Evolutionary conservation across 176 grass and related monocot genomes (phyloP).

Genomic region (Oropetium thomaeum): DNA sequence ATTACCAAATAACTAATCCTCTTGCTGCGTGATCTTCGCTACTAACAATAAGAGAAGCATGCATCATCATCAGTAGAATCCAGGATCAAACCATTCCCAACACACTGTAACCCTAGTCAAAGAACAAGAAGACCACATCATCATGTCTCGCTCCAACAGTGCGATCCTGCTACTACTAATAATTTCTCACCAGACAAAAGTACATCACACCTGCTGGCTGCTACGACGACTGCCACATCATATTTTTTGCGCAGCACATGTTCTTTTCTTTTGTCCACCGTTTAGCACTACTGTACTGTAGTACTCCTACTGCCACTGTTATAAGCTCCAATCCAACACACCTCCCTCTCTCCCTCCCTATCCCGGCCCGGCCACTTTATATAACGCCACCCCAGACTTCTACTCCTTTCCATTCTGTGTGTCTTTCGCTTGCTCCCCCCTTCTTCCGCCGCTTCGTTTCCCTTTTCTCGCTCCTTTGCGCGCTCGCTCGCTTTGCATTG

Average conservation of each 20-base stretch:
- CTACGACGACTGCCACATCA: neutral
- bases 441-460: neutral
- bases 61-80: neutral
- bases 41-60: neutral
- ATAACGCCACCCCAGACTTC: constrained; percentile 48
- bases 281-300: neutral
- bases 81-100: neutral
- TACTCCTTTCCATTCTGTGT: constrained; percentile 51
- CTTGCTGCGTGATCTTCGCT: neutral
- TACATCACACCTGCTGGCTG: constrained; percentile 32
- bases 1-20: neutral
- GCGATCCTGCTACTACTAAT: constrained; percentile 6
- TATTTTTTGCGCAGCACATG: neutral
- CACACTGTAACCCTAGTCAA: constrained; percentile 16
- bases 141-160: constrained; percentile 29
- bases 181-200: constrained; percentile 41
- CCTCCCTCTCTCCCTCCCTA: neutral
- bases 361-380: constrained; percentile 25
- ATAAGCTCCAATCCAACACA: constrained; percentile 26
- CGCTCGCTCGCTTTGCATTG: constrained; percentile 27
- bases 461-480: constrained; percentile 17
- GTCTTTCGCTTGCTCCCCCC: constrained; percentile 37
- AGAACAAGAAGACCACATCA: constrained; percentile 33
- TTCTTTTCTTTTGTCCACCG: neutral
- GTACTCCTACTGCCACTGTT: constrained; percentile 19